phyloP scores from a whole-genome alignment of 495 filamentous ascomycete genomes.

The Neurospora sp. region DNA sequence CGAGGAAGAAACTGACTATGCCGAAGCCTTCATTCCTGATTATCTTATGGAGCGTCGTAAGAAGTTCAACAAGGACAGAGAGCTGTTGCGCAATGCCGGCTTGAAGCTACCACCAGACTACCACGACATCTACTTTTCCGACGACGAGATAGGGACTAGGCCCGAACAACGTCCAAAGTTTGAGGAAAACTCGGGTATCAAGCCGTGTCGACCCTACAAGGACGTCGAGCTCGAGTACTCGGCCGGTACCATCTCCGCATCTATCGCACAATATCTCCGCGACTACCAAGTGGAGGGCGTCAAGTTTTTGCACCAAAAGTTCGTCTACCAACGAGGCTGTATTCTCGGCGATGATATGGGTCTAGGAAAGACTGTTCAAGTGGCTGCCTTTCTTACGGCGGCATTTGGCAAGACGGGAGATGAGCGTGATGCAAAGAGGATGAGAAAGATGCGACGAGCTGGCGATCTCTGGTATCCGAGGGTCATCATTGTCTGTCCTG shows the following conservation, averaged over 20 bases:
- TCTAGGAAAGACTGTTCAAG: conserved; percentile 91
- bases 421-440: conserved; percentile 75
- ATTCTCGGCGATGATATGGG: conserved; percentile 97
- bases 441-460: conserved; percentile 73
- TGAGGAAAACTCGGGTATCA: conserved; percentile 38
- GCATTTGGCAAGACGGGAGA: conserved; percentile 94
- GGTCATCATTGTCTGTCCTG: conserved; percentile 80
- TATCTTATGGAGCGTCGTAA: conserved; percentile 43
- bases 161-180: conserved; percentile 64
- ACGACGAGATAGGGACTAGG: conserved; percentile 57
- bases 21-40: conserved; percentile 29
- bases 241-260: conserved; percentile 75
- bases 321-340: conserved; percentile 86
- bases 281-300: conserved; percentile 86
- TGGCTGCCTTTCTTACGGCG: conserved; percentile 85
- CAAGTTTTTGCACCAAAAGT: conserved; percentile 76
- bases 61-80: conserved; percentile 46
- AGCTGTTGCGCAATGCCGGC: conserved; percentile 53
- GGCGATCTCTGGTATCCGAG: conserved; percentile 71
- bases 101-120: conserved; percentile 73
- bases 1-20: conserved; percentile 15
- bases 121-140: conserved; percentile 76
- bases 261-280: conserved; percentile 85
- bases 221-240: conserved; percentile 69
- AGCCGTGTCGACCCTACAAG: conserved; percentile 55